A percentile compares a stretch with the other conserved stretches of the same genome.
phyloP scores from a whole-genome alignment of 2,329 filamentous ascomycete genomes.

The Colletotrichum karsti region DNA sequence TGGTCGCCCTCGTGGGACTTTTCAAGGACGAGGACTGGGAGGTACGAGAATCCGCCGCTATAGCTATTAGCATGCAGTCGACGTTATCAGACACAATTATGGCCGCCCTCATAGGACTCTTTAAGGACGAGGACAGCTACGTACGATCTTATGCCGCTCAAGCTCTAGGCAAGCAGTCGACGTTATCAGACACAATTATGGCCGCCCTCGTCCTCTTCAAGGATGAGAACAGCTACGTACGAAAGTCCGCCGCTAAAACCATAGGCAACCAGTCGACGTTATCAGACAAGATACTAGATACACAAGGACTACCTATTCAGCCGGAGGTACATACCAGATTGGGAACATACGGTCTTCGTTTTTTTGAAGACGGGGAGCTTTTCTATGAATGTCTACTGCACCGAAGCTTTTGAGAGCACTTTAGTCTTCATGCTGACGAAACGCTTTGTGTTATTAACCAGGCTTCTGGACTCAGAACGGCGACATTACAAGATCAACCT shows the following conservation, averaged over 20 bases:
- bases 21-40: neutral
- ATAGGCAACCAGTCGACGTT: neutral
- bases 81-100: neutral
- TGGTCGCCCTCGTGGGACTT: neutral
- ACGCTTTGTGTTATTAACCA: neutral
- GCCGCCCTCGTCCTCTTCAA: neutral
- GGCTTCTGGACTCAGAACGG: neutral
- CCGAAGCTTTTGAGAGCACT: neutral
- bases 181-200: neutral
- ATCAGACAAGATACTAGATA: neutral
- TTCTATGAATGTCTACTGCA: neutral
- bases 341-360: neutral
- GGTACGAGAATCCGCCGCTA: neutral
- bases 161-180: neutral
- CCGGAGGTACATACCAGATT: neutral
- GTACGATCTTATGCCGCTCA: neutral
- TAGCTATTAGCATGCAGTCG: neutral
- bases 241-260: neutral
- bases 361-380: neutral
- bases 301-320: neutral
- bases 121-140: neutral
- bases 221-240: neutral
- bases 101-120: neutral
- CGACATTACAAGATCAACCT: neutral
- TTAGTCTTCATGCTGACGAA: neutral